Conservation (phyloP, 306 rosid genomes). For the Pachyrhizus erosus region DNA sequence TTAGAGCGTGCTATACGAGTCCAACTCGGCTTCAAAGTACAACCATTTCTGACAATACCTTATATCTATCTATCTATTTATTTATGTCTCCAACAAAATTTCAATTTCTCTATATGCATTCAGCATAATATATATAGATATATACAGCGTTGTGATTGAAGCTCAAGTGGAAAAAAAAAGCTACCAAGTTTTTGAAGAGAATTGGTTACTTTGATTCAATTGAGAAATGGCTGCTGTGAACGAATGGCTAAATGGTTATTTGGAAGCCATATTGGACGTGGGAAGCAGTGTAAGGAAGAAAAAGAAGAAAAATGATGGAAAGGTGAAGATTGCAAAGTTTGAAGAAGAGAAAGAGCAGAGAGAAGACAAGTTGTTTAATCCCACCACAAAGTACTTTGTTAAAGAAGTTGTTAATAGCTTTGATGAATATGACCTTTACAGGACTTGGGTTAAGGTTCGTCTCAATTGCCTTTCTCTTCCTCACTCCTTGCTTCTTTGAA, state of each 20-base stretch:
- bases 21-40: slow-evolving; percentile 37
- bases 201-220: too few relatives aligned
- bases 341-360: slow-evolving; percentile 47
- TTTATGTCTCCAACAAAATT: not conserved
- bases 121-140: too few relatives aligned
- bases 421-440: slow-evolving; percentile 78
- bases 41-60: not conserved
- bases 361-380: slow-evolving; percentile 61
- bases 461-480: not conserved
- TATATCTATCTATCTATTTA: not conserved
- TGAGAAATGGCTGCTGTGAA: slow-evolving; percentile 53
- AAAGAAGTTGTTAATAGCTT: slow-evolving; percentile 74
- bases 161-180: too few relatives aligned
- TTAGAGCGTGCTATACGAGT: not conserved
- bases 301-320: slow-evolving; percentile 49
- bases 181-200: not conserved
- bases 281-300: slow-evolving; percentile 57
- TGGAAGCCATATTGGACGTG: slow-evolving; percentile 83
- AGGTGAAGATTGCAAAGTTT: slow-evolving; percentile 47
- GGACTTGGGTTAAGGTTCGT: slow-evolving; percentile 82
- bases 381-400: slow-evolving; percentile 76
- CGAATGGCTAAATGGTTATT: slow-evolving; percentile 79
- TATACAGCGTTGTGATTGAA: too few relatives aligned
- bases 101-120: not conserved
- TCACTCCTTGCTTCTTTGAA: too few relatives aligned